These are phyloP conservation scores for Chrysanthemum seticuspe DNA, from an alignment of 129 eudicot genomes.

Conservation along the genomic window DNA sequence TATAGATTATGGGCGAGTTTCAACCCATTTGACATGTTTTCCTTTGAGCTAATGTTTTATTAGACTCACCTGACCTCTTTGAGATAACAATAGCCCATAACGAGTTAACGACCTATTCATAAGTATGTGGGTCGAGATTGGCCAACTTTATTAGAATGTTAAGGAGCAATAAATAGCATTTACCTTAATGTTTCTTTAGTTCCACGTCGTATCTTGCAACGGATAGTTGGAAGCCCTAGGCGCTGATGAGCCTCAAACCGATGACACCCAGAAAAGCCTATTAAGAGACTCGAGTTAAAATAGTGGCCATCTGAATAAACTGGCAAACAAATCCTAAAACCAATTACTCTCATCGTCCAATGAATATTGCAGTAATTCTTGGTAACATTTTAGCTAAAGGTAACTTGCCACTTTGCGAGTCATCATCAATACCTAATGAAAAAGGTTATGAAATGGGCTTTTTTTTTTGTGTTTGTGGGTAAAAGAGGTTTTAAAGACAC, in stretches of 20 bases:
- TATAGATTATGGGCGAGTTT: no score
- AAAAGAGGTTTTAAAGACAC: not conserved
- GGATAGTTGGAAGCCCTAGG: constrained; percentile 90
- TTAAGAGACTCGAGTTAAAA: not conserved
- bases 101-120: no score
- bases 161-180: not conserved
- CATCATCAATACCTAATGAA: not conserved
- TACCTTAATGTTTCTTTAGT: constrained; percentile 97
- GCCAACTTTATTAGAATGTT: not conserved
- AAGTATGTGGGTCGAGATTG: not conserved
- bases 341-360: not conserved
- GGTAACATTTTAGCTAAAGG: not conserved
- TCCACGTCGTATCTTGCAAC: constrained; percentile 94
- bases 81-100: no score
- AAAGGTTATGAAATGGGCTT: no score
- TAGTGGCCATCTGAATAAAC: not conserved
- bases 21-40: not conserved
- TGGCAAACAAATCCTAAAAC: not conserved
- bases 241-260: constrained; percentile 97
- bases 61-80: no score
- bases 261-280: constrained; percentile 98
- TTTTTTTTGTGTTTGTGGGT: not conserved
- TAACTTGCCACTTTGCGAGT: not conserved
- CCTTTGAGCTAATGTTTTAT: no score
- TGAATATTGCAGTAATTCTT: not conserved